Percentiles rank a stretch among this genome's conserved stretches.
Conservation (phyloP, 1,139 yeast genomes). For the Taiozyma sp. region DNA sequence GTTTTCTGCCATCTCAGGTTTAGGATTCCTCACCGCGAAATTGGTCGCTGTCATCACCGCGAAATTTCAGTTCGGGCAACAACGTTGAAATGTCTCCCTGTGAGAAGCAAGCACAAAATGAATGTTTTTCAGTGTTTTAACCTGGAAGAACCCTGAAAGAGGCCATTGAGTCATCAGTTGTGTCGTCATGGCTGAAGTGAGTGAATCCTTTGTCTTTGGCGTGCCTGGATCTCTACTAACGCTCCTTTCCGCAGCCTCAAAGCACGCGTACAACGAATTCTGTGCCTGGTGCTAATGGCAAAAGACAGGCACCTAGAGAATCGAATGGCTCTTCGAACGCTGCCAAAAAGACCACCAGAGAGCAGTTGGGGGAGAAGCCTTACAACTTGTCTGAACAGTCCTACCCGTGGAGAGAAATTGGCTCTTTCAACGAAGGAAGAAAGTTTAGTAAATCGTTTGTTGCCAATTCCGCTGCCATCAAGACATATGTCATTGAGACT, state of each 20-base stretch:
- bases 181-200: conserved; percentile 1
- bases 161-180: neutral
- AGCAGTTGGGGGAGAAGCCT: neutral
- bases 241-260: neutral
- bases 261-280: neutral
- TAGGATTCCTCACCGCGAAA: too few relatives aligned
- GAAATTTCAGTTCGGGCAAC: conserved; percentile 18
- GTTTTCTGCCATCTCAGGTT: too few relatives aligned
- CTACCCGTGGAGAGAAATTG: conserved; percentile 40
- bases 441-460: conserved; percentile 20
- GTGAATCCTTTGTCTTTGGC: neutral
- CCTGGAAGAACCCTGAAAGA: neutral
- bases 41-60: neutral
- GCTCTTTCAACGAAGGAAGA: conserved; percentile 32
- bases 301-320: neutral
- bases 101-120: neutral
- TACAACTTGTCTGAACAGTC: conserved; percentile 2
- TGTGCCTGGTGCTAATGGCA: neutral
- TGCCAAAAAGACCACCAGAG: neutral
- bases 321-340: neutral
- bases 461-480: conserved; percentile 33
- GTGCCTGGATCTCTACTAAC: neutral
- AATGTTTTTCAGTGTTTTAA: neutral
- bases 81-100: neutral
- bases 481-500: conserved; percentile 61